Conservation (phyloP, 805 yeast genomes). For the Starmera dryadoides region DNA sequence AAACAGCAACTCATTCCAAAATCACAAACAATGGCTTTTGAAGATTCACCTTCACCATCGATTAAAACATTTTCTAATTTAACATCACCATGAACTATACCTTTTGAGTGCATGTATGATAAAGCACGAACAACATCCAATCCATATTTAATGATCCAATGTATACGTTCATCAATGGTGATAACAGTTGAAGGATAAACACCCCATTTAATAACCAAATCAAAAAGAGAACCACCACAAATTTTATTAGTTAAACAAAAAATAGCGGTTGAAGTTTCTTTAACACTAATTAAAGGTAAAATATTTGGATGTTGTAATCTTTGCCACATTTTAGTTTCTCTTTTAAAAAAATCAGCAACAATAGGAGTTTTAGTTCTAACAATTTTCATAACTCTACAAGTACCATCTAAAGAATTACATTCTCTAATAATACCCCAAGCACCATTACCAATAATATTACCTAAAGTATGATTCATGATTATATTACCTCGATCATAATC, state of each 20-base stretch:
- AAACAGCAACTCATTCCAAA: constrained; percentile 68
- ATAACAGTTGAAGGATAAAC: constrained; percentile 25
- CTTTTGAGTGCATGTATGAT: constrained; percentile 53
- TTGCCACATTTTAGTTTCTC: constrained; percentile 75
- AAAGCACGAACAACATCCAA: constrained; percentile 55
- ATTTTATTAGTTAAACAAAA: constrained; percentile 68
- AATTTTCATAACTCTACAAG: constrained; percentile 53
- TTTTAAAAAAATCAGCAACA: constrained; percentile 52
- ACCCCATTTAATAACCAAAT: constrained; percentile 67
- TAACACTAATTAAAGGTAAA: constrained; percentile 52
- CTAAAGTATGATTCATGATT: constrained; percentile 56
- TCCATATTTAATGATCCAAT: constrained; percentile 29
- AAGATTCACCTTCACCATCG: constrained; percentile 34
- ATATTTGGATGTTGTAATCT: constrained; percentile 57
- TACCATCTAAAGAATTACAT: constrained; percentile 32
- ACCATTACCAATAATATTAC: constrained; percentile 77
- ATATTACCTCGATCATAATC: constrained; percentile 61
- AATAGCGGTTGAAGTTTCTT: constrained; percentile 53
- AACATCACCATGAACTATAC: constrained; percentile 68
- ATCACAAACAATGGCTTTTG: constrained; percentile 61
- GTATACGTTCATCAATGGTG: constrained; percentile 26
- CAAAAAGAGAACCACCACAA: constrained; percentile 76
- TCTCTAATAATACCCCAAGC: constrained; percentile 87
- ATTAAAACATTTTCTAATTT: constrained; percentile 67
- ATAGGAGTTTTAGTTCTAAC: constrained; percentile 45